Percentiles rank a stretch among this genome's conserved stretches.
phyloP scores from a whole-genome alignment of 1,139 yeast genomes.

The Debaryomycetaceae sp. region DNA sequence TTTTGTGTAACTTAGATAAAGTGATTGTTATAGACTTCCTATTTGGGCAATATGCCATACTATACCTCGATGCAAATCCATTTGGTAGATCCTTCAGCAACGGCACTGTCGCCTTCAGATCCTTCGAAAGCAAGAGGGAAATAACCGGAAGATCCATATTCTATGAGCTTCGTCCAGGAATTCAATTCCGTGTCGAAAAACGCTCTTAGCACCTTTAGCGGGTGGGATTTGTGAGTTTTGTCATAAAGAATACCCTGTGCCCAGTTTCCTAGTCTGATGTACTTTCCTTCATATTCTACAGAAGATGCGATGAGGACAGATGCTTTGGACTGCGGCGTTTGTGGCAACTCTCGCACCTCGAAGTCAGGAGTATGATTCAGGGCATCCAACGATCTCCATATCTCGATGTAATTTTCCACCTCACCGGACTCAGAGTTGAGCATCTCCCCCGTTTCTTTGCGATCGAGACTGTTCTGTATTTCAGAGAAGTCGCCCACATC shows the following conservation, averaged over 20 bases:
- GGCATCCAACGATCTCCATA: constrained; percentile 56
- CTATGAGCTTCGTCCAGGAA: constrained; percentile 26
- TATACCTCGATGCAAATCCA: constrained; percentile 22
- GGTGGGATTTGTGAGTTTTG: constrained; percentile 18
- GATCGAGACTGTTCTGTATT: constrained; percentile 37
- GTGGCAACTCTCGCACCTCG: constrained; percentile 25
- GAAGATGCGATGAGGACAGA: constrained; percentile 20
- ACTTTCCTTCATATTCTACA: constrained; percentile 35
- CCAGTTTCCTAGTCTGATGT: constrained; percentile 53
- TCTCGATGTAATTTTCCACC: constrained; percentile 48
- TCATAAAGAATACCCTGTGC: constrained; percentile 49
- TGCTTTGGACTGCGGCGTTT: constrained; percentile 22
- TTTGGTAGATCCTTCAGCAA: constrained; percentile 9
- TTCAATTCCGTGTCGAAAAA: constrained; percentile 11
- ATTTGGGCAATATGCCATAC: constrained; percentile 2
- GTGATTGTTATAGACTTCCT: constrained; percentile 5
- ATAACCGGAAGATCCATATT: constrained; percentile 20
- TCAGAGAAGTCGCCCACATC: constrained; percentile 47
- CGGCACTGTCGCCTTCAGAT: constrained; percentile 7
- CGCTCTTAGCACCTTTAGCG: constrained; percentile 30
- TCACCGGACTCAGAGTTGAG: constrained; percentile 42
- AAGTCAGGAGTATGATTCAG: constrained; percentile 23
- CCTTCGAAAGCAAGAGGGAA: constrained; percentile 26
- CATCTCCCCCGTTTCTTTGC: constrained; percentile 57
- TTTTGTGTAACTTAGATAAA: constrained; percentile 2